Conservation (phyloP, 2,329 filamentous ascomycete genomes). For the Domatiomyces globalis region DNA sequence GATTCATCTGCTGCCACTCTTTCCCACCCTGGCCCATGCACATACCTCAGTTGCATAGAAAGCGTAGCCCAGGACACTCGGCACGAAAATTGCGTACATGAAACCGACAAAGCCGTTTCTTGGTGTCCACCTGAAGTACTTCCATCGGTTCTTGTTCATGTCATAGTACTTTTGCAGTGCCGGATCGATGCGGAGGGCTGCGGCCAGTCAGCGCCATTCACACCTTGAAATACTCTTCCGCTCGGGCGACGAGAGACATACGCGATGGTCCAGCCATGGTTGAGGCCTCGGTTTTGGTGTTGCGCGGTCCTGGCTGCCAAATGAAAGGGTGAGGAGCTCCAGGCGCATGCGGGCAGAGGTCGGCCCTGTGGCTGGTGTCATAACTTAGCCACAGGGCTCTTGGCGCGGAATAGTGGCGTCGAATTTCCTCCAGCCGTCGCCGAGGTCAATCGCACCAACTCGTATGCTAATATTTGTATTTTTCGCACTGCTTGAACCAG, state of each 20-base stretch:
- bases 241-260: conserved; percentile 21
- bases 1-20: neutral
- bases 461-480: neutral
- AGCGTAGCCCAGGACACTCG: conserved; percentile 53
- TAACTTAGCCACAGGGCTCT: neutral
- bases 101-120: conserved; percentile 69
- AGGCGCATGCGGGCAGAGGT: conserved; percentile 1
- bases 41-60: conserved; percentile 78
- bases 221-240: conserved; percentile 33
- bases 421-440: neutral
- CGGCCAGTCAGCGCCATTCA: conserved; percentile 22
- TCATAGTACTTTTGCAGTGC: conserved; percentile 36
- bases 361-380: neutral
- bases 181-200: conserved; percentile 30
- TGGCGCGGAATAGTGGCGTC: conserved; percentile 1
- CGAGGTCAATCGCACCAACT: neutral
- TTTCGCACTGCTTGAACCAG: neutral
- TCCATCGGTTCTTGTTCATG: conserved; percentile 72
- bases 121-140: conserved; percentile 89
- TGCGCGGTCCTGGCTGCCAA: conserved; percentile 1
- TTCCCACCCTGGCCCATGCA: conserved; percentile 18
- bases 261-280: conserved; percentile 39
- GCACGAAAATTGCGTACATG: conserved; percentile 60
- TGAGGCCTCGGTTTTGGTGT: conserved; percentile 14
- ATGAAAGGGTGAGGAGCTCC: conserved; percentile 3